Conservation (phyloP, 2,329 filamentous ascomycete genomes). For the Lachnellula hyalina region DNA sequence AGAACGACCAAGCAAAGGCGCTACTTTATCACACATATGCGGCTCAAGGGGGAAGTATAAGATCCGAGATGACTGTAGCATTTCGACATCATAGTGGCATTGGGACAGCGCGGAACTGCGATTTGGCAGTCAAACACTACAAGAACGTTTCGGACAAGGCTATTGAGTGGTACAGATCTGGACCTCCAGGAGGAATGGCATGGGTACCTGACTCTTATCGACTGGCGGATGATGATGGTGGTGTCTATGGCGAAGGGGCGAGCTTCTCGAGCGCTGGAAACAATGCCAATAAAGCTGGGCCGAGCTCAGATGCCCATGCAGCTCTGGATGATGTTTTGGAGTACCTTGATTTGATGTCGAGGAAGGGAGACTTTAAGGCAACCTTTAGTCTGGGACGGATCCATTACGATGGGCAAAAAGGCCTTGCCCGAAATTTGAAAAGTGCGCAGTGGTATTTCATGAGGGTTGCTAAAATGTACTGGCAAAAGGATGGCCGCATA, state of each 20-base stretch:
- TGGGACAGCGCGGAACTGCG: slow-evolving; percentile 78
- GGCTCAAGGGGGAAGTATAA: slow-evolving; percentile 73
- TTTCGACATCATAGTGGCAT: slow-evolving; percentile 84
- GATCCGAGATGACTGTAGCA: slow-evolving; percentile 89
- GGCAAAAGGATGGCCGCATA: slow-evolving; percentile 59
- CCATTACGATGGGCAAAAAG: slow-evolving; percentile 63
- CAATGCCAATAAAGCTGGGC: slow-evolving; percentile 69
- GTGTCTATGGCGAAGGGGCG: slow-evolving; percentile 91
- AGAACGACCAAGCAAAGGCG: slow-evolving; percentile 83
- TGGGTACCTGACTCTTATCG: slow-evolving; percentile 75
- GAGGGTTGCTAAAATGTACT: slow-evolving; percentile 61
- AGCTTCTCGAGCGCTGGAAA: slow-evolving; percentile 82
- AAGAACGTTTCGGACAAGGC: slow-evolving; percentile 91
- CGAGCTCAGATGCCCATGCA: slow-evolving; percentile 75
- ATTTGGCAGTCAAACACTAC: slow-evolving; percentile 81
- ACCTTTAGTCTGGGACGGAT: slow-evolving; percentile 64
- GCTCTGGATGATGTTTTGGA: slow-evolving; percentile 91
- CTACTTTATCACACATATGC: slow-evolving; percentile 94
- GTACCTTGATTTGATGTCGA: slow-evolving; percentile 70
- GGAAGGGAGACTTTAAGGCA: slow-evolving; percentile 66
- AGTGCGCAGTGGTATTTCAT: slow-evolving; percentile 64
- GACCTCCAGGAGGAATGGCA: slow-evolving; percentile 79
- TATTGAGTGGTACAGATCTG: slow-evolving; percentile 79
- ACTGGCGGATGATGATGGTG: slow-evolving; percentile 84
- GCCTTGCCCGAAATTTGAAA: slow-evolving; percentile 54